Base-by-base conservation (phyloP, 1,284 basidiomycete species). In the Boletus albobrunnescens region DNA sequence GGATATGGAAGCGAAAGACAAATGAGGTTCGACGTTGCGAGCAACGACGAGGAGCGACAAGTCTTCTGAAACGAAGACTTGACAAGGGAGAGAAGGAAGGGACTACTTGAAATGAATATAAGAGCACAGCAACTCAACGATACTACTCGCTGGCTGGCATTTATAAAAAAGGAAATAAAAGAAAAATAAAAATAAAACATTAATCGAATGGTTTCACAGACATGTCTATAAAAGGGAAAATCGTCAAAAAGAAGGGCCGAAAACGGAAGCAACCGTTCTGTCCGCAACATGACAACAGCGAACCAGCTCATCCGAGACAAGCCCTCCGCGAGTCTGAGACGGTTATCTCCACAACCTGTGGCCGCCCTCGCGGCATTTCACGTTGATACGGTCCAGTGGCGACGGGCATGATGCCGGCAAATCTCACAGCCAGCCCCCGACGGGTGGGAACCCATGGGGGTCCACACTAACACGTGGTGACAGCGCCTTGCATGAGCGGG, bases 21-120 rank as follows among this genome's bases (percentile, higher is more conserved):
- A 44, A 33, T 36, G 43, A 23, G 33, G 53, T 47, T 46, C 52
- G 50, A 55, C 60, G 60, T 38, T 62, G 67, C 52, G 51, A 53
- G 49, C 47, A 51, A 60, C 66, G 65, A 61, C 61, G 65, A 59
- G 42, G 60, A 61, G 57, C 52, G 55, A 47, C 47, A 39, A 60
- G 66, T 45, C 64, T 53, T 51, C 42, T 48, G 40, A 54, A 57
- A 46, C 39, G 51, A 63, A 64, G 53, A 65, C 57, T 46, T 41
- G 45, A 54, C 52, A 48, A 63, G 62, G 31, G 54, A 63, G 47
- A 55, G 52, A 64, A 44, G 42, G 49, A 58, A 51, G 44, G 33
- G 40, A 47, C 47, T 49, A 46, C 52, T 52, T 19, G 50, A 54
- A 54, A 59, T 47, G 63, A 65, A 65, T 60, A 67, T 53, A 65